A percentile compares a stretch with the other conserved stretches of the same genome.
phyloP scores from a whole-genome alignment of 2,329 filamentous ascomycete species.

The Phaeosphaeriaceae sp. region DNA sequence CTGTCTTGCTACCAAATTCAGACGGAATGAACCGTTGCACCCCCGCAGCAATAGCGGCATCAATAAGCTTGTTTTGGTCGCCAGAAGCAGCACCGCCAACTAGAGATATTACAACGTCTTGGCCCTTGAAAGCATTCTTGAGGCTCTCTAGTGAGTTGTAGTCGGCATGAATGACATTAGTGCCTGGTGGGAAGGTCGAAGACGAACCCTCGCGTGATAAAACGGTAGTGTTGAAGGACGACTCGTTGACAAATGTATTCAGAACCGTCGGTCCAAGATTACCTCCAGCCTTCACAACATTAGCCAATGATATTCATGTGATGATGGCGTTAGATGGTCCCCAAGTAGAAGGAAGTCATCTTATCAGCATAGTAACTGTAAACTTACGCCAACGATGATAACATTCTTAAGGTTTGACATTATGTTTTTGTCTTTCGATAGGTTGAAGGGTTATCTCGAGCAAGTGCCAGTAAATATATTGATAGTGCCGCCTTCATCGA shows the following conservation, averaged over 20 bases:
- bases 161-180: slow-evolving; percentile 57
- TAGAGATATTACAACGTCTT: slow-evolving; percentile 63
- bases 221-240: slow-evolving; percentile 61
- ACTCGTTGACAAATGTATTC: slow-evolving; percentile 47
- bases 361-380: slow-evolving; percentile 3
- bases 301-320: slow-evolving; percentile 6
- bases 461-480: no score
- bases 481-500: background rate
- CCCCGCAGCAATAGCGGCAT: slow-evolving; percentile 65
- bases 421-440: slow-evolving; percentile 4
- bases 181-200: slow-evolving; percentile 48
- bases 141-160: slow-evolving; percentile 58
- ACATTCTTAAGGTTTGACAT: slow-evolving; percentile 52
- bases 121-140: slow-evolving; percentile 58
- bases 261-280: slow-evolving; percentile 54
- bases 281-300: slow-evolving; percentile 41
- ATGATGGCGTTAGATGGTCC: no score
- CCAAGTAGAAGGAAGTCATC: no score
- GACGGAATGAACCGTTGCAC: slow-evolving; percentile 68
- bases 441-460: no score
- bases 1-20: slow-evolving; percentile 61
- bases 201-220: slow-evolving; percentile 59
- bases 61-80: slow-evolving; percentile 60
- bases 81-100: slow-evolving; percentile 51
- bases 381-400: slow-evolving; percentile 51